phyloP scores from a whole-genome alignment of 2,329 filamentous ascomycete genomes.

The Xylariaceae sp. region DNA sequence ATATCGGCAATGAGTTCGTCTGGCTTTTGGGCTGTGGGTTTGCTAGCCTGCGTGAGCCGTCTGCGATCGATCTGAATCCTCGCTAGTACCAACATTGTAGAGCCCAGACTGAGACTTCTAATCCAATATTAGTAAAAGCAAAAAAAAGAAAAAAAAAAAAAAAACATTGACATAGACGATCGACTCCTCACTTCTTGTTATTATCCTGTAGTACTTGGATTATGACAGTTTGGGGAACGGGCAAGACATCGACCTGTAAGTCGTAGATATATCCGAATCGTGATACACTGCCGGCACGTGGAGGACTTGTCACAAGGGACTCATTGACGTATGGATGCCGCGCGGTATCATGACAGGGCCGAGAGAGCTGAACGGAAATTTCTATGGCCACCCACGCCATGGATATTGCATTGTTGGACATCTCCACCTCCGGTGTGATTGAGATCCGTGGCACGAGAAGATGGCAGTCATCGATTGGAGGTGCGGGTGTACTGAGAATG shows the following conservation, averaged over 20 bases:
- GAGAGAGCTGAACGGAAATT: conserved; percentile 38
- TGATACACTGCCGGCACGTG: conserved; percentile 22
- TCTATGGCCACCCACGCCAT: conserved; percentile 47
- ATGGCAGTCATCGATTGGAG: conserved; percentile 23
- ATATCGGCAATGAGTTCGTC: conserved; percentile 55
- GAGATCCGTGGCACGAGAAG: conserved; percentile 40
- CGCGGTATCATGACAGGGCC: conserved; percentile 13
- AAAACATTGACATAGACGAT: not conserved
- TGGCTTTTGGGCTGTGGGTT: conserved; percentile 33
- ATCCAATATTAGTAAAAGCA: conserved; percentile 10
- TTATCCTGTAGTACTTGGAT: conserved; percentile 40
- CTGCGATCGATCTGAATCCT: conserved; percentile 36
- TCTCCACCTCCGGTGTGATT: conserved; percentile 39
- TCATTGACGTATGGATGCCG: conserved; percentile 1
- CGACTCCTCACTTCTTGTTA: conserved; percentile 8
- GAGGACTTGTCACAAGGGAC: conserved; percentile 16
- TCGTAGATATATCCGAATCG: conserved; percentile 46
- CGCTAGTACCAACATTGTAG: conserved; percentile 44
- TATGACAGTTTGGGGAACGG: conserved; percentile 37
- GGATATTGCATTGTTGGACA: conserved; percentile 31
- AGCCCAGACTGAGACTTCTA: conserved; percentile 40
- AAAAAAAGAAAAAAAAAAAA: not conserved
- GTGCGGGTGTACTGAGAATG: conserved; percentile 29
- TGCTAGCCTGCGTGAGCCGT: conserved; percentile 6
- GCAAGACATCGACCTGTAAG: conserved; percentile 41